These are phyloP conservation scores for Alternaria sp. DNA, from an alignment of 2,329 filamentous ascomycete species.

Conservation along the genomic window DNA sequence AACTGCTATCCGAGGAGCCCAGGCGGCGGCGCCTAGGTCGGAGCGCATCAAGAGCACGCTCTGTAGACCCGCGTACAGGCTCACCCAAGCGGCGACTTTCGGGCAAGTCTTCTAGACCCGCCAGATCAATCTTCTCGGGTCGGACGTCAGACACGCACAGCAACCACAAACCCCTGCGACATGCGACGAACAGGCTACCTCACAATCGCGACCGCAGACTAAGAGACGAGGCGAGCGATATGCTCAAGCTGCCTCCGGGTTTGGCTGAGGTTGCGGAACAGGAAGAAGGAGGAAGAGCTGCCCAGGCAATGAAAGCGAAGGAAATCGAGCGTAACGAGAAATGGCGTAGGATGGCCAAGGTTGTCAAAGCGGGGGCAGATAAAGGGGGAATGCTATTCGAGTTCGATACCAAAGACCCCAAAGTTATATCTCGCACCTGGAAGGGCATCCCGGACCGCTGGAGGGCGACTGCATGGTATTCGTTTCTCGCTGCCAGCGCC, in stretches of 20 bases:
- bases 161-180: conserved; percentile 54
- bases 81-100: conserved; percentile 50
- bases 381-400: conserved; percentile 72
- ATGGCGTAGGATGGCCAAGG: conserved; percentile 70
- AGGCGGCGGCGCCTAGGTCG: conserved; percentile 60
- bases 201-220: conserved; percentile 61
- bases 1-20: conserved; percentile 63
- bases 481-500: conserved; percentile 82
- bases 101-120: conserved; percentile 52
- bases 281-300: conserved; percentile 55
- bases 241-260: conserved; percentile 66
- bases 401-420: conserved; percentile 78
- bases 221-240: conserved; percentile 67
- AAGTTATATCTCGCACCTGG: conserved; percentile 91
- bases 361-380: conserved; percentile 52
- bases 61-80: conserved; percentile 46
- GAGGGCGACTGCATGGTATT: conserved; percentile 93
- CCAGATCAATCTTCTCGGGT: conserved; percentile 46
- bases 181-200: conserved; percentile 60
- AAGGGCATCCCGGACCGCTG: conserved; percentile 97
- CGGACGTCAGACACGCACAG: conserved; percentile 50
- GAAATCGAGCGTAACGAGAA: conserved; percentile 69
- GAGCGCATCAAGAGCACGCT: conserved; percentile 56
- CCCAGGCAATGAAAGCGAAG: conserved; percentile 61
- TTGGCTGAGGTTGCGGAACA: conserved; percentile 53